These are phyloP conservation scores for Russula sp. DNA, from an alignment of 768 basidiomycete species.

Conservation along the genomic window DNA sequence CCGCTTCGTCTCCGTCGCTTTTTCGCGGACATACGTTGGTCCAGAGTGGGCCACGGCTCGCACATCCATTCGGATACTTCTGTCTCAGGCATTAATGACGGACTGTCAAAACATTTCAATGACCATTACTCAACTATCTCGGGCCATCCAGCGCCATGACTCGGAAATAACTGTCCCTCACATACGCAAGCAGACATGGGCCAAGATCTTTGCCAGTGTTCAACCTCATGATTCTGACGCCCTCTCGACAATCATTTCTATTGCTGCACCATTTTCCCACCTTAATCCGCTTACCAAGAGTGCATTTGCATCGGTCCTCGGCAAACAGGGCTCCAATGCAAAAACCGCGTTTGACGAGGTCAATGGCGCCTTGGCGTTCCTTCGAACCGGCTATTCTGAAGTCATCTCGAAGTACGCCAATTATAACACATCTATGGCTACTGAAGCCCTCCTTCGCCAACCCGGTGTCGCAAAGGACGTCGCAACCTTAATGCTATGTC, in stretches of 20 bases:
- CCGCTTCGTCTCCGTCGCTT: slow-evolving; percentile 42
- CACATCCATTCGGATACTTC: slow-evolving; percentile 37
- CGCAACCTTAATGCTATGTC: slow-evolving; percentile 73
- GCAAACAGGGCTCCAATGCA: slow-evolving; percentile 27
- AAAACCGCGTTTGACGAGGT: slow-evolving; percentile 44
- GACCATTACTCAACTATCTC: slow-evolving; percentile 33
- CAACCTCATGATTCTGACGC: slow-evolving; percentile 53
- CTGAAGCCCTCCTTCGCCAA: slow-evolving; percentile 49
- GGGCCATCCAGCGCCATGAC: slow-evolving; percentile 35
- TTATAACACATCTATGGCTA: slow-evolving; percentile 45
- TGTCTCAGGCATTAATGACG: slow-evolving; percentile 31
- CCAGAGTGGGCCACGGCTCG: slow-evolving; percentile 41
- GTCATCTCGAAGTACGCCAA: slow-evolving; percentile 62
- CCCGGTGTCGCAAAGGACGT: slow-evolving; percentile 54
- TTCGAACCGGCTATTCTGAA: slow-evolving; percentile 59
- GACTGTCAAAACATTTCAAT: slow-evolving; percentile 33
- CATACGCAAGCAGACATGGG: slow-evolving; percentile 63
- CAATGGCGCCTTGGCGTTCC: slow-evolving; percentile 51
- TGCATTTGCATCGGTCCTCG: slow-evolving; percentile 41
- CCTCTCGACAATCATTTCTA: slow-evolving; percentile 50
- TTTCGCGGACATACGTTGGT: slow-evolving; percentile 36
- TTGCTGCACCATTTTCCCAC: slow-evolving; percentile 57
- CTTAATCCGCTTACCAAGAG: slow-evolving; percentile 53
- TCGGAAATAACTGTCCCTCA: slow-evolving; percentile 32
- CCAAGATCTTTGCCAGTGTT: slow-evolving; percentile 52